phyloP scores from a whole-genome alignment of 2,329 filamentous ascomycete species.

The Plectosphaerella cucumerina region DNA sequence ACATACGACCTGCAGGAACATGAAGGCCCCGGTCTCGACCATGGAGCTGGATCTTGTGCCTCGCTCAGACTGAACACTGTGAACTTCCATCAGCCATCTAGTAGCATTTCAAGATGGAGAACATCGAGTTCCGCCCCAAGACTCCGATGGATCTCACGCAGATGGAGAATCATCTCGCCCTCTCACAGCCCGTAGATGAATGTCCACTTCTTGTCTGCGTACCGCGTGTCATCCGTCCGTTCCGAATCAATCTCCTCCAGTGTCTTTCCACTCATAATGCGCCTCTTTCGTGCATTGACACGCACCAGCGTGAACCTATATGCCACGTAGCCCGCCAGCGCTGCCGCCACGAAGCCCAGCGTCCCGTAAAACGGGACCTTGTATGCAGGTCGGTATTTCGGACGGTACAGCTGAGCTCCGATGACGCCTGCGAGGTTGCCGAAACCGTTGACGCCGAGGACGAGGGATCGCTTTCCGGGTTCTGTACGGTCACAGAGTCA shows the following conservation, averaged over 20 bases:
- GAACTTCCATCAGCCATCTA: no score
- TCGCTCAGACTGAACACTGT: no score
- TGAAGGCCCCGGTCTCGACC: no score
- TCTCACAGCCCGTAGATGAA: slow-evolving; percentile 24
- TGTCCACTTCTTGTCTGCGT: slow-evolving; percentile 22
- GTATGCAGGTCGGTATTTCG: slow-evolving; percentile 25
- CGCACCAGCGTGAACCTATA: slow-evolving; percentile 20
- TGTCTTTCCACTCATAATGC: slow-evolving; percentile 14
- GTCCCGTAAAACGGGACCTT: slow-evolving; percentile 24
- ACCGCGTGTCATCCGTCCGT: slow-evolving; percentile 14
- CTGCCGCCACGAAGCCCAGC: slow-evolving; percentile 20
- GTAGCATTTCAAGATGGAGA: no score
- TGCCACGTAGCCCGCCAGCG: slow-evolving; percentile 23
- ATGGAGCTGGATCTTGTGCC: no score
- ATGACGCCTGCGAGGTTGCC: slow-evolving; percentile 27
- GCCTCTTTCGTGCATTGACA: slow-evolving; percentile 19
- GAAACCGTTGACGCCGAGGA: slow-evolving; percentile 28
- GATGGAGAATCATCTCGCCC: no score
- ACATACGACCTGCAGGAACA: no score
- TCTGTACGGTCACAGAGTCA: slow-evolving; percentile 7
- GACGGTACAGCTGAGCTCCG: slow-evolving; percentile 22
- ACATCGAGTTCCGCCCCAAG: no score
- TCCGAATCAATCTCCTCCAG: slow-evolving; percentile 17
- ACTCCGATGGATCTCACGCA: no score
- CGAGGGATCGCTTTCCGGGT: slow-evolving; percentile 24